A percentile compares a stretch with the other conserved stretches of the same genome.
phyloP scores from a whole-genome alignment of 176 grass and related monocot genomes.

The Phoenix dactylifera region DNA sequence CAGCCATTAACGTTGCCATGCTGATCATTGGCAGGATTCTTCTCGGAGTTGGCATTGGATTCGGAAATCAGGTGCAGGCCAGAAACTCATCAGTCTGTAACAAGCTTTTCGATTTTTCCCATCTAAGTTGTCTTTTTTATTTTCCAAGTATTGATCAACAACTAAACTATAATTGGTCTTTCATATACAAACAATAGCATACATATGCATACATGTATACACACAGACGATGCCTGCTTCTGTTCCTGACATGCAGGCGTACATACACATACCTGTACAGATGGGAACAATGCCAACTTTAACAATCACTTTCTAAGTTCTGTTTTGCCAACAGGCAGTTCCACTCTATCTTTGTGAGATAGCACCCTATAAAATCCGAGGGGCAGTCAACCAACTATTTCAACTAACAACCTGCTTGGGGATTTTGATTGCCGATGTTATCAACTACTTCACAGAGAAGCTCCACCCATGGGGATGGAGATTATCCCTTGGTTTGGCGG shows the following conservation, averaged over 20 bases:
- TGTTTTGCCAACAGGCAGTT: conserved; percentile 27
- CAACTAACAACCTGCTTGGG: conserved; percentile 55
- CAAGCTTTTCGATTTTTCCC: too few relatives aligned
- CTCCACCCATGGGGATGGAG: conserved; percentile 46
- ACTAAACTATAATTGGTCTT: too few relatives aligned
- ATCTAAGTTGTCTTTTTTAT: too few relatives aligned
- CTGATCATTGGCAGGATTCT: conserved; percentile 52
- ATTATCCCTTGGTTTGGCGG: conserved; percentile 38
- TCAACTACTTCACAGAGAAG: conserved; percentile 40
- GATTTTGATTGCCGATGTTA: conserved; percentile 43
- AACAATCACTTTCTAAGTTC: not conserved
- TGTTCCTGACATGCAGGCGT: too few relatives aligned
- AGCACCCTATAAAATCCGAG: conserved; percentile 43
- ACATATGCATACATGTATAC: too few relatives aligned
- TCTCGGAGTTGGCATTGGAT: conserved; percentile 39
- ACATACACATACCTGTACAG: not conserved
- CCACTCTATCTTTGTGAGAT: conserved; percentile 57
- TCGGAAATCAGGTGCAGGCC: conserved; percentile 34
- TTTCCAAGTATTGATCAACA: too few relatives aligned
- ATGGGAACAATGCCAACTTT: too few relatives aligned
- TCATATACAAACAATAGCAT: too few relatives aligned
- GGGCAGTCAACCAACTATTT: conserved; percentile 67
- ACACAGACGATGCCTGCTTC: too few relatives aligned
- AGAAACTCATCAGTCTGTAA: too few relatives aligned
- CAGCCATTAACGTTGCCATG: conserved; percentile 16